Base-by-base conservation (phyloP, 2,329 filamentous ascomycete genomes). In the Aspergillus persii region DNA sequence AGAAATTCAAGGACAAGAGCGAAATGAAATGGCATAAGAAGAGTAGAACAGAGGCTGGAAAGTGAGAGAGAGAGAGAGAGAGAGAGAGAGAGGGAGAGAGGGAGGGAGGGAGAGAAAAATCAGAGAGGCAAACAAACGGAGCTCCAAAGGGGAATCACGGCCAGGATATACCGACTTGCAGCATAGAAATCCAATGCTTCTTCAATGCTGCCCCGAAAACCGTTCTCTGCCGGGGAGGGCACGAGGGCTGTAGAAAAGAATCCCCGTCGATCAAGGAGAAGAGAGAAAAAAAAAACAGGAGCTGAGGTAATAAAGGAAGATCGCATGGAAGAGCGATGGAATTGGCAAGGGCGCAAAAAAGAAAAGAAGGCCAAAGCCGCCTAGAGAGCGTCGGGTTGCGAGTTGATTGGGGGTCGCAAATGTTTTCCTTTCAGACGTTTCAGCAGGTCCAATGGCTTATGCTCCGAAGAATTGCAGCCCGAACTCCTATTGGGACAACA, bases 391-490 rank as follows among this genome's bases (percentile, higher is more conserved):
- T 23, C 44, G 44, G 44, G 26, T 47, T 47, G 44, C 26, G 18
- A 47, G 18, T 47, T 47, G 44, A 47, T 47, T 47, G 44, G 44
- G 44, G 26, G 23, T 47, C 44, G 15, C 44, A 26, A 11, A 23
- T 47, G 18, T 47, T 47, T 26, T 15, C 49, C 27, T 50, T 50
- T 41, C 44, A 47, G 8, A 23, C 44, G 44, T 47, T 47, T 47
- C 44, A 47, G 44, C 44, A 56, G 30, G 39, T 50, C 54, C 47
- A 56, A 56, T 56, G 39, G 30, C 50, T 58, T 58, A 58, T 39
- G 50, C 56, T 58, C 56, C 56, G 56, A 58, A 49, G 56, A 58
- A 49, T 58, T 58, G 56, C 50, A 58, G 56, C 56, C 56, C 56
- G 53, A 55, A 59, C 36, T 51, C 46, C 31, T 59, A 56, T 56